phyloP scores from a whole-genome alignment of 1,284 basidiomycete species.

The Peniophora sp. region DNA sequence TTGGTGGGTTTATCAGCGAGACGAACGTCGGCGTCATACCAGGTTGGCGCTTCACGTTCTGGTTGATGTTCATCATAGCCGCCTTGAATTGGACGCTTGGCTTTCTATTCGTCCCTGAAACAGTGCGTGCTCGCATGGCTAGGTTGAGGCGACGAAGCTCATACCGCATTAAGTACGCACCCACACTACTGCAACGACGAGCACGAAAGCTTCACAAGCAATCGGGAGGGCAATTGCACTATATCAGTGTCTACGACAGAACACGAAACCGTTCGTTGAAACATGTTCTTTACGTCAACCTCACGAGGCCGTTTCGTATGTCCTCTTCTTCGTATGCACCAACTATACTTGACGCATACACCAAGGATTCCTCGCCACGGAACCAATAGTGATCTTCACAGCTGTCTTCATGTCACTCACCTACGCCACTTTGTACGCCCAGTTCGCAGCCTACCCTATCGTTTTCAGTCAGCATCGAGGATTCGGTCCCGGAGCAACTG shows the following conservation, averaged over 20 bases:
- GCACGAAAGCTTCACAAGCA: constrained; percentile 40
- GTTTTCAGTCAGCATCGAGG: constrained; percentile 54
- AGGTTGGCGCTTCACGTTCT: constrained; percentile 70
- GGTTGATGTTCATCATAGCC: constrained; percentile 58
- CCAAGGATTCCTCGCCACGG: constrained; percentile 54
- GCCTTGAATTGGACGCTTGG: constrained; percentile 39
- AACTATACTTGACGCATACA: background rate
- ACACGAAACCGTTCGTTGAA: constrained; percentile 35
- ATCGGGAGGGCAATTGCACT: constrained; percentile 33
- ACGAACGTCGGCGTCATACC: constrained; percentile 22
- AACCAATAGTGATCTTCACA: constrained; percentile 62
- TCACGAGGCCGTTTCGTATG: constrained; percentile 56
- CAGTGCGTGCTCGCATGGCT: constrained; percentile 18
- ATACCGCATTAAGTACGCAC: constrained; percentile 43
- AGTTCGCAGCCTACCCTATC: constrained; percentile 55
- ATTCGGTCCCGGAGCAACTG: constrained; percentile 52
- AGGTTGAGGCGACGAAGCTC: background rate
- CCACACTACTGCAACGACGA: constrained; percentile 54
- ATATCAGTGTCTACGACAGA: constrained; percentile 49
- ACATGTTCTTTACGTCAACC: constrained; percentile 33
- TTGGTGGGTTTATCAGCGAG: constrained; percentile 55
- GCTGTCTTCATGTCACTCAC: constrained; percentile 63
- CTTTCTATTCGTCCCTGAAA: constrained; percentile 42
- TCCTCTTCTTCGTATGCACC: constrained; percentile 7
- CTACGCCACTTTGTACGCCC: constrained; percentile 52